phyloP scores from a whole-genome alignment of 139 green algal genomes.

The Nannochloris sp. region DNA sequence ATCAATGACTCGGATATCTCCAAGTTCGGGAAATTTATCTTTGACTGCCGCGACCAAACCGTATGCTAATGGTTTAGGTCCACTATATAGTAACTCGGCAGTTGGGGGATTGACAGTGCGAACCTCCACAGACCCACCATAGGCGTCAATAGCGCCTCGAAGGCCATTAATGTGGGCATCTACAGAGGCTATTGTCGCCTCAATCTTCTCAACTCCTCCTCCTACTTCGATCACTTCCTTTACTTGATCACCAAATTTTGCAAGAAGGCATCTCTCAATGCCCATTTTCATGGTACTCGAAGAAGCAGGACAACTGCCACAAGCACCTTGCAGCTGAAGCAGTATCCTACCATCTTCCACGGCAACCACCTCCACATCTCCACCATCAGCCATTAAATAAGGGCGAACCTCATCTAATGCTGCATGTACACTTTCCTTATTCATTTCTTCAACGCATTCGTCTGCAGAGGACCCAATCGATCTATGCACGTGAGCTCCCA shows the following conservation, averaged over 20 bases:
- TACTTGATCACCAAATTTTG: slow-evolving; percentile 39
- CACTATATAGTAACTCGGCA: background rate
- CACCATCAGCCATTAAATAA: slow-evolving; percentile 90
- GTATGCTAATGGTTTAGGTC: slow-evolving; percentile 22
- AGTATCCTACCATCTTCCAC: slow-evolving; percentile 65
- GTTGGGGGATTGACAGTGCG: background rate
- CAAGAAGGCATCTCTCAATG: slow-evolving; percentile 69
- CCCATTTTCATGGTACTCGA: slow-evolving; percentile 88
- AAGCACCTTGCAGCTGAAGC: slow-evolving; percentile 70
- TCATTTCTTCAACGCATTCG: background rate
- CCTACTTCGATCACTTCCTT: slow-evolving; percentile 32
- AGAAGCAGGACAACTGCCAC: slow-evolving; percentile 73
- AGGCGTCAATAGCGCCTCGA: slow-evolving; percentile 58
- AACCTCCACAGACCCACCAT: slow-evolving; percentile 74
- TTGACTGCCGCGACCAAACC: slow-evolving; percentile 55
- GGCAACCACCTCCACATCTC: slow-evolving; percentile 79
- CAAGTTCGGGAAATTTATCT: slow-evolving; percentile 65
- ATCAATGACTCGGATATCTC: slow-evolving; percentile 45
- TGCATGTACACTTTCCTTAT: slow-evolving; percentile 39
- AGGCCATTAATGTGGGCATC: slow-evolving; percentile 77
- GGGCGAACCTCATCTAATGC: slow-evolving; percentile 80
- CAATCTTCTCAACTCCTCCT: slow-evolving; percentile 11
- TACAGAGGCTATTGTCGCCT: slow-evolving; percentile 44
- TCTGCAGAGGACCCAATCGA: slow-evolving; percentile 33
- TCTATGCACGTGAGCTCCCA: slow-evolving; percentile 46